Evolutionary conservation across 352 stramenopile genomes (phyloP).

Genomic region (Pythium rishiriense): DNA sequence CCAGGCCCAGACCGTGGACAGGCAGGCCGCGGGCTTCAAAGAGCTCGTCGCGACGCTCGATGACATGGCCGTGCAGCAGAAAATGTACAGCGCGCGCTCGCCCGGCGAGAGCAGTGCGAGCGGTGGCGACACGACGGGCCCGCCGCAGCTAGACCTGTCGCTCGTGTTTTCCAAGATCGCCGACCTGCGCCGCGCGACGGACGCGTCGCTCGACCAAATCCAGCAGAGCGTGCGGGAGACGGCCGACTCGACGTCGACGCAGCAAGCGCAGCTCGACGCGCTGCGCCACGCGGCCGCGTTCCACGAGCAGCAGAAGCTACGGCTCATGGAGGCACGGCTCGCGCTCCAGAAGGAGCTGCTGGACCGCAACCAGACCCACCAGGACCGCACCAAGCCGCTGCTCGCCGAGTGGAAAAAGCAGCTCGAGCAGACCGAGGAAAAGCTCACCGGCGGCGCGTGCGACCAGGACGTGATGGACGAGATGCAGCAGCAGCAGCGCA

Average conservation of each 20-base stretch:
- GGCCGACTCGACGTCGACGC: constrained; percentile 34
- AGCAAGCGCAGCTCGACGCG: constrained; percentile 57
- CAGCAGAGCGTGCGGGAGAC: constrained; percentile 51
- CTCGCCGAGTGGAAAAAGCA: constrained; percentile 68
- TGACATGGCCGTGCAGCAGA: constrained; percentile 55
- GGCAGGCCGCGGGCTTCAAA: constrained; percentile 53
- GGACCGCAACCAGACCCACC: constrained; percentile 62
- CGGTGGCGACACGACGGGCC: constrained; percentile 9
- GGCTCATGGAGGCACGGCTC: constrained; percentile 54
- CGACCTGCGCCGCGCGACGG: constrained; percentile 59
- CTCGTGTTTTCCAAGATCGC: constrained; percentile 82
- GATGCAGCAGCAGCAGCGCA: constrained; percentile 61
- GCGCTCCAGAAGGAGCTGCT: constrained; percentile 72
- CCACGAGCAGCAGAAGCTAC: constrained; percentile 55
- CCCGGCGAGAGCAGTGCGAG: not conserved
- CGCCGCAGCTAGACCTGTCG: constrained; percentile 61
- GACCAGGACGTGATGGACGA: constrained; percentile 64
- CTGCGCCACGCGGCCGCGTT: constrained; percentile 53
- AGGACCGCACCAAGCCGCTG: constrained; percentile 65
- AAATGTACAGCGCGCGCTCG: constrained; percentile 25
- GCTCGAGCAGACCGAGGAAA: constrained; percentile 29
- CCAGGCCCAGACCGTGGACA: constrained; percentile 42
- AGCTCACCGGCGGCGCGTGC: constrained; percentile 40
- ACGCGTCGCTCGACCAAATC: constrained; percentile 57
- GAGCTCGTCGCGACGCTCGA: constrained; percentile 47